phyloP scores from a whole-genome alignment of 495 filamentous ascomycete genomes.

The Xylaria telfairii region DNA sequence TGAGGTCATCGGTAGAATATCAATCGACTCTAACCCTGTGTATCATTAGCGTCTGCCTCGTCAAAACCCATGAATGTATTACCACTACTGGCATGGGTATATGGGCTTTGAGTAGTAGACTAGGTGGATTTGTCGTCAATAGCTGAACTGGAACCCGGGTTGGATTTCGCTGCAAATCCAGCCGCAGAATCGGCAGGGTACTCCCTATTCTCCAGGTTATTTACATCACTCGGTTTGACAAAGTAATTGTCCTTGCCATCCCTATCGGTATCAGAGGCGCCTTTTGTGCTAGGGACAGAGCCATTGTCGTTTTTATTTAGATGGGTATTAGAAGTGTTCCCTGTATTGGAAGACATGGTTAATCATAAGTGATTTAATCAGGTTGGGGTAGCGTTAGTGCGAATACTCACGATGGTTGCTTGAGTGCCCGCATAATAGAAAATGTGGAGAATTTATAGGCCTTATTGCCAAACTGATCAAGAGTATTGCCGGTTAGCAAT shows the following conservation, averaged over 20 bases:
- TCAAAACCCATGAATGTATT: too few relatives aligned
- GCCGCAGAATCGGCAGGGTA: background rate
- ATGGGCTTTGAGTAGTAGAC: too few relatives aligned
- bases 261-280: background rate
- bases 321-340: background rate
- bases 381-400: background rate
- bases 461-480: background rate
- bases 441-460: background rate
- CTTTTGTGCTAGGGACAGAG: background rate
- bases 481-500: background rate
- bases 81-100: too few relatives aligned
- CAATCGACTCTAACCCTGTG: background rate
- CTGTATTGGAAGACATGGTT: background rate
- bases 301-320: background rate
- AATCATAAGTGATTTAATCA: background rate
- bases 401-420: background rate
- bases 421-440: background rate
- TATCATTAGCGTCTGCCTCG: background rate
- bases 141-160: background rate
- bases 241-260: background rate
- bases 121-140: too few relatives aligned
- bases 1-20: background rate
- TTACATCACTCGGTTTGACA: background rate
- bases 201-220: background rate
- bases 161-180: background rate